Evolutionary conservation across 2,329 filamentous ascomycete genomes (phyloP), one percentile per base, ranked within the genome.

Genomic region (Trichoderma cornu-damae): DNA sequence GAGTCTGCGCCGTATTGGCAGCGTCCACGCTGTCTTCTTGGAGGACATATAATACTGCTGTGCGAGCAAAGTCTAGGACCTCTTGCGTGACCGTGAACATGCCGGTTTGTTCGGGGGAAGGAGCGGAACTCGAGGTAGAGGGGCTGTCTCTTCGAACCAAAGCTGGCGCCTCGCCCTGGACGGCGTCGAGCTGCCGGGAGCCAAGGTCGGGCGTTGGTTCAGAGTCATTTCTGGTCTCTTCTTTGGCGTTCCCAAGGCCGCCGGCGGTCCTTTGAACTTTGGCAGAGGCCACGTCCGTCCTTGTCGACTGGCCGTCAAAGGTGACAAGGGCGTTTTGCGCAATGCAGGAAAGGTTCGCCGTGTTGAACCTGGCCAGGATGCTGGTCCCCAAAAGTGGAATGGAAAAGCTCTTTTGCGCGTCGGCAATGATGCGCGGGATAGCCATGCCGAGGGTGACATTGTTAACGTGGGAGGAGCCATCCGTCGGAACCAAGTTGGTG

Each of bases 311-410:
- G 4, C 86, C 87, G 63, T 89, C 82, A 70, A 96, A 96, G 0
- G 89, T 90, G 14, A 97, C 87, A 3, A 99, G 79, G 0, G 90
- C 87, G 66, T 97, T 97, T 69, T 96, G 88, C 0, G 86, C 84
- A 7, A 84, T 83, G 71, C 94, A 99, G 55, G 88, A 91, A 14
- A 96, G 76, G 62, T 87, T 87, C 30, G 81, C 82, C 5, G 79
- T 74, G 66, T 88, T 93, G 70, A 97, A 89, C 47, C 90, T 82
- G 1, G 86, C 84, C 56, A 96, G 74, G 51, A 97, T 82, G 6
- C 79, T 79, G 1, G 82, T 82, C 3, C 82, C 79, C 43, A 88
- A 83, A 1, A 99, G 80, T 0, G 89, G 82, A 44, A 99, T 82
- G 3, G 85, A 86, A 72, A 89, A 97, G 63, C 89, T 88, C 20